Base-by-base conservation (phyloP, 1,284 basidiomycete species). In the Ustilago nuda region DNA sequence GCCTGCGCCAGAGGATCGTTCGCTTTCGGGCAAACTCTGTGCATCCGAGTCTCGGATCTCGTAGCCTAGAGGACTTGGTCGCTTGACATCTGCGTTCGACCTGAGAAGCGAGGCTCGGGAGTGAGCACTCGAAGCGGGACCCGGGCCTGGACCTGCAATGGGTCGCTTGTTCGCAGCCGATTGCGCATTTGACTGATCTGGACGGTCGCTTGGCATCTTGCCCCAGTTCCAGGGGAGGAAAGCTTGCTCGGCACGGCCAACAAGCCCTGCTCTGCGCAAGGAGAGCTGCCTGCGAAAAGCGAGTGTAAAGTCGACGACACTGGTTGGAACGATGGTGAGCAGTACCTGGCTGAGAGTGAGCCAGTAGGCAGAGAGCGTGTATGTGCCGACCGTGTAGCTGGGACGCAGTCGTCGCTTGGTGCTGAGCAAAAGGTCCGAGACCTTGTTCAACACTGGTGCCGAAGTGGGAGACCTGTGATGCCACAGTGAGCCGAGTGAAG, bases 71-170 rank as follows among this genome's bases (percentile, higher is more conserved):
- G 61, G 62, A 30, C 63, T 63, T 1, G 66, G 56, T 13, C 61
- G 64, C 37, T 61, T 66, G 27, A 35, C 53, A n/a, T 64, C 33
- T 27, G 35, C 39, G 8, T 61, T 37, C 12, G 39, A 48, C 43
- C 30, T 54, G 45, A 45, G 39, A 15, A 80, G 56, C 9, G 76
- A 79, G 0, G 79, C 67, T 15, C 79, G 63, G 19, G 72, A 76
- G 41, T 80, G 79, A 4, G 76, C 52, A 32, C 60, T 69, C 30
- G 76, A 78, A 4, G 76, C 73, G 1, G 79, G 79, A 13, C 79
- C 77, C 2, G 79, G 79, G 3, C 79, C 79, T 2, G 79, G 79
- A 3, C 77, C 79, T 27, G 60, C 57, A 13, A 66, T 43, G 4
- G 69, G 73, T 23, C 50, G 52, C 27, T 46, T 50, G 19, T 35